Conservation (phyloP, 2,329 filamentous ascomycete genomes). For the Waltergamsia citrina region DNA sequence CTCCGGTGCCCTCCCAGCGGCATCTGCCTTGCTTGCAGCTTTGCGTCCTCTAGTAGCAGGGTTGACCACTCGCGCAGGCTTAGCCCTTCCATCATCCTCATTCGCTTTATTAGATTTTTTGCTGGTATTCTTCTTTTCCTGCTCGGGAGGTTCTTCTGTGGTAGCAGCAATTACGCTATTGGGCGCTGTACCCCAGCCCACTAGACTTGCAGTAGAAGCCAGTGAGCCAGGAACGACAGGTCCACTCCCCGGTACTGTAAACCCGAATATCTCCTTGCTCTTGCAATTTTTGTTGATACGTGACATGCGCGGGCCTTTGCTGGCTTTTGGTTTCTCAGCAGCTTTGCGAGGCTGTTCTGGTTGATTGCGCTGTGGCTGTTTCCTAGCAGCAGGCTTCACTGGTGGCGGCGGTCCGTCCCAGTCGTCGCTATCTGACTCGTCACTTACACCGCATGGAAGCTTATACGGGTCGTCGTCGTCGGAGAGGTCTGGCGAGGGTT, state of each 20-base stretch:
- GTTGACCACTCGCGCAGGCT: conserved; percentile 22
- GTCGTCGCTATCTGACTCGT: conserved; percentile 2
- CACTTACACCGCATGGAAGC: neutral
- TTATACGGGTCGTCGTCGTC: no score
- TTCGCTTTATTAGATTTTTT: neutral
- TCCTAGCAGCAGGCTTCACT: neutral
- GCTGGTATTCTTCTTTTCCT: neutral
- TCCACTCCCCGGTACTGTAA: conserved; percentile 12
- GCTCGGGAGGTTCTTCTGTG: no score
- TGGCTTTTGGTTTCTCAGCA: neutral
- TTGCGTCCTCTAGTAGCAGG: conserved; percentile 44
- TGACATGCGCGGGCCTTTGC: neutral
- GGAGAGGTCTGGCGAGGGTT: neutral
- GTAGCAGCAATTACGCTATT: no score
- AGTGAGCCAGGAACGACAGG: conserved; percentile 3
- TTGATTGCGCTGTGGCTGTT: neutral
- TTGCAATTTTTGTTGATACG: conserved; percentile 25
- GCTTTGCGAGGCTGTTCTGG: neutral
- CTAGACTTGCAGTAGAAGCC: neutral
- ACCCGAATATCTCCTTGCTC: conserved; percentile 38
- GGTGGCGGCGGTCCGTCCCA: conserved; percentile 1
- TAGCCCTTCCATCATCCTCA: neutral
- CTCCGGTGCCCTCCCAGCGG: conserved; percentile 36
- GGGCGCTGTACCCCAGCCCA: no score
- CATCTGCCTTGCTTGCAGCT: conserved; percentile 40